These are phyloP conservation scores for Gyrodon lividus DNA, from an alignment of 768 basidiomycete species.

Conservation along the genomic window DNA sequence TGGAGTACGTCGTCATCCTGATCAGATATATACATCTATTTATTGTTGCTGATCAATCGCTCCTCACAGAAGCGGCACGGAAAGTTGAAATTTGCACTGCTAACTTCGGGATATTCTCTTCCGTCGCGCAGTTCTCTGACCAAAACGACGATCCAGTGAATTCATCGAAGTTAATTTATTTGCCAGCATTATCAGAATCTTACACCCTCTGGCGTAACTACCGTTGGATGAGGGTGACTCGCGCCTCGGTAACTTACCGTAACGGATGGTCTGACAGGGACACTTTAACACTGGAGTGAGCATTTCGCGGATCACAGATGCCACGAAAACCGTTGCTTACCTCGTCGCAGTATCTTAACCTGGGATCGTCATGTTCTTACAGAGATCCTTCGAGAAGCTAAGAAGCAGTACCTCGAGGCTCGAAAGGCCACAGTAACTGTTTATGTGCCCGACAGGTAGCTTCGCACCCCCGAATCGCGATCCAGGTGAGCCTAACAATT, in stretches of 20 bases:
- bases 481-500: not conserved
- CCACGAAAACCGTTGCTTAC: not conserved
- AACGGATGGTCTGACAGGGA: conserved; percentile 22
- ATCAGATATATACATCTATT: not conserved
- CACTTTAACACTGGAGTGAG: conserved; percentile 24
- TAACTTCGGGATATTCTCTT: conserved; percentile 36
- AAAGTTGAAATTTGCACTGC: conserved; percentile 51
- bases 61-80: conserved; percentile 37
- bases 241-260: conserved; percentile 17
- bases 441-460: conserved; percentile 46
- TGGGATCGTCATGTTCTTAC: conserved; percentile 47
- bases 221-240: conserved; percentile 30
- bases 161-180: conserved; percentile 34
- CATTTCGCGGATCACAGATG: not conserved
- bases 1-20: conserved; percentile 45
- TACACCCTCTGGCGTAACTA: conserved; percentile 36
- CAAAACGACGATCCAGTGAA: conserved; percentile 21
- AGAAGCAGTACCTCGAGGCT: conserved; percentile 48
- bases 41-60: not conserved
- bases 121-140: conserved; percentile 26
- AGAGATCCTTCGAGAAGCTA: conserved; percentile 53
- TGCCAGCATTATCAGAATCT: conserved; percentile 33
- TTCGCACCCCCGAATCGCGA: conserved; percentile 1
- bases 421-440: conserved; percentile 53
- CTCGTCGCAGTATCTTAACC: conserved; percentile 45